These are phyloP conservation scores for Pleurotus citrinopileatus DNA, from an alignment of 768 basidiomycete species.

Conservation along the genomic window DNA sequence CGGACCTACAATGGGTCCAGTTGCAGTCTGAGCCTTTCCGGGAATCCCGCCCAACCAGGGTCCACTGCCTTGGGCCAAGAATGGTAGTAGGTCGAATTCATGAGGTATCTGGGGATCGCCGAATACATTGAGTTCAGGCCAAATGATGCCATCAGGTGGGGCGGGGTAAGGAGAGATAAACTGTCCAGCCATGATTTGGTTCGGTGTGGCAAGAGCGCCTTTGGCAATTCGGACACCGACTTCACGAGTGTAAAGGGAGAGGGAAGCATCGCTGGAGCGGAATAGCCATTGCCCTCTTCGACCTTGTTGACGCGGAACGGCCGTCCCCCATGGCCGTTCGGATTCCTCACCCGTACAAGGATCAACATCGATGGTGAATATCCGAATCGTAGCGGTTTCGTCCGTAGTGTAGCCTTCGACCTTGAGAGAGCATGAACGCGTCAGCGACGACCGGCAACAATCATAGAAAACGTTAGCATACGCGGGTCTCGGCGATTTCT, in stretches of 20 bases:
- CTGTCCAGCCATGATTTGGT: slow-evolving; percentile 17
- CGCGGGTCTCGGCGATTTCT: slow-evolving; percentile 16
- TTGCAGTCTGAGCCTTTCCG: slow-evolving; percentile 6
- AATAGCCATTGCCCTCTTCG: slow-evolving; percentile 14
- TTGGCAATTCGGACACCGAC: slow-evolving; percentile 15
- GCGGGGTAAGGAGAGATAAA: slow-evolving; percentile 16
- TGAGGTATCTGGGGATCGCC: slow-evolving; percentile 11
- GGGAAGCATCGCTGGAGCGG: slow-evolving; percentile 10
- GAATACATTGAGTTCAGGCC: slow-evolving; percentile 17
- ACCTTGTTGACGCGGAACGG: slow-evolving; percentile 12
- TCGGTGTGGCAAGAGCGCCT: slow-evolving; percentile 13
- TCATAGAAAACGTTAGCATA: slow-evolving; percentile 1
- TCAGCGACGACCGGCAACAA: background rate
- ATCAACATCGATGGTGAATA: slow-evolving; percentile 20
- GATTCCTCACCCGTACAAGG: slow-evolving; percentile 18
- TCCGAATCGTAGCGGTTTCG: slow-evolving; percentile 14
- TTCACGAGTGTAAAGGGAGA: slow-evolving; percentile 17
- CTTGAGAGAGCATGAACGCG: background rate
- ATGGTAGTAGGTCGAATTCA: slow-evolving; percentile 19
- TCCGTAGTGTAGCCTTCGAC: slow-evolving; percentile 17
- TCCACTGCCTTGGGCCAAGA: slow-evolving; percentile 15
- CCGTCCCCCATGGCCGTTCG: slow-evolving; percentile 13
- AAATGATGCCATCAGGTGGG: slow-evolving; percentile 13
- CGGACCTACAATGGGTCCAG: slow-evolving; percentile 17
- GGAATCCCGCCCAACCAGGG: slow-evolving; percentile 16